phyloP scores from a whole-genome alignment of 176 grass and related monocot genomes.

The Oryza nivara region DNA sequence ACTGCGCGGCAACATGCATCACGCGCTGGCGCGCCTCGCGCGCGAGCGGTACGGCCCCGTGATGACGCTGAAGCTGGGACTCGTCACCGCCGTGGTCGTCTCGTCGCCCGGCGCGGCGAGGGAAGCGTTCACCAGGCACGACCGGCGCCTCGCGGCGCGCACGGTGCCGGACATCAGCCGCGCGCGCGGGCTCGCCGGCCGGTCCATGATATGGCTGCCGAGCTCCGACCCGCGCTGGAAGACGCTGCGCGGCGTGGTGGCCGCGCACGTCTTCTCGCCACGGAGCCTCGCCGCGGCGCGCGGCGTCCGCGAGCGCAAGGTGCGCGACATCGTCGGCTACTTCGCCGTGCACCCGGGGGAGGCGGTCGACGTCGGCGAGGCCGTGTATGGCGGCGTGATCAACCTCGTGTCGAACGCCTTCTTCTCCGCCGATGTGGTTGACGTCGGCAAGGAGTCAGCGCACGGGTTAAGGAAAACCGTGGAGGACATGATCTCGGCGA shows the following conservation, averaged over 20 bases:
- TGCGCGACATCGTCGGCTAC: neutral
- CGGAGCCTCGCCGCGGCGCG: neutral
- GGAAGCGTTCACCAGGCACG: conserved; percentile 36
- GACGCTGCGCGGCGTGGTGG: neutral
- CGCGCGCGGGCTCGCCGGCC: neutral
- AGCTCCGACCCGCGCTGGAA: neutral
- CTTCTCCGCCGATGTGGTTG: neutral
- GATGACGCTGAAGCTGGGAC: conserved; percentile 41
- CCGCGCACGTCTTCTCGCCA: neutral
- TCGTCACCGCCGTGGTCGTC: conserved; percentile 36
- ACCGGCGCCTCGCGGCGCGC: neutral
- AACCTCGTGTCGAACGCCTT: neutral
- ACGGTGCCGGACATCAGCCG: neutral
- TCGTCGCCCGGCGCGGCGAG: conserved; percentile 35
- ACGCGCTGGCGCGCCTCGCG: conserved; percentile 35
- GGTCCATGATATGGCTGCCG: neutral
- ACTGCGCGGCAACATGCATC: conserved; percentile 32
- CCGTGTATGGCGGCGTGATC: neutral
- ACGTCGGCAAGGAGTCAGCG: neutral
- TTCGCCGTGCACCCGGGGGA: neutral
- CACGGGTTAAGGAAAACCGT: neutral
- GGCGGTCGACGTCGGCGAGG: neutral
- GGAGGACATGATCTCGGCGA: neutral
- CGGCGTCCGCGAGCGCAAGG: neutral
- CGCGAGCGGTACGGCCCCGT: conserved; percentile 32